Base-by-base conservation (phyloP, 2,329 filamentous ascomycete species). In the Mycosphaerella sp. region DNA sequence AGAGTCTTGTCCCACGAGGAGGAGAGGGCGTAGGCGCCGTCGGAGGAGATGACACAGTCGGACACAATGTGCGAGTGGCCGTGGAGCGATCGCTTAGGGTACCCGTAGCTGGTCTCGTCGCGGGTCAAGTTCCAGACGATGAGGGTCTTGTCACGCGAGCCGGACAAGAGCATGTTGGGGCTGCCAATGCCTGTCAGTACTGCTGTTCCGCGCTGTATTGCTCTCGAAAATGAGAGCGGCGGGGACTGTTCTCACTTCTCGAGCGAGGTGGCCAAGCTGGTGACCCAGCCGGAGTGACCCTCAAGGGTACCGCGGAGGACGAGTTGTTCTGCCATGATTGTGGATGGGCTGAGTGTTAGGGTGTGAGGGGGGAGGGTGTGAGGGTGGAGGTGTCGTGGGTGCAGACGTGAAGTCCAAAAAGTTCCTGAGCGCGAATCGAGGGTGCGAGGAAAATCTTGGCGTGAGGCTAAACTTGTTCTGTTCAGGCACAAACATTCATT, bases 101-200 rank as follows among this genome's bases (percentile, higher is more conserved):
- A 95, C 71, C 93, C 93, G 83, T 97, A 98, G 74, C 89, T 86
- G 75, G 85, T 85, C 81, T 97, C 93, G 78, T 97, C 91, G 79
- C 93, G 92, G 78, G 93, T 97, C 73, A 98, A 84, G 84, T 96
- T 95, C 93, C 93, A 98, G 85, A 98, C 95, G 81, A 98, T 98
- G 76, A 98, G 82, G 68, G 88, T 89, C 87, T 97, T 96, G 84
- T 98, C 93, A 80, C 93, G 90, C 75, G 84, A 89, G 73, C 82
- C 92, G 68, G 93, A 98, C 72, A 98, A 85, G 76, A 98, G 91
- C 92, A 98, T 97, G 84, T 98, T 97, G 74, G 93, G 93, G 87
- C 89, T 85, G 72, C 32, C 31, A 49, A 48, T 23, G 17, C 21
- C 44, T 51, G 46, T 57, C 41, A 56, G 45, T 54, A 21, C 26